Evolutionary conservation across 2,329 filamentous ascomycete genomes (phyloP).

Genomic region (Endoconidiophora polonica): DNA sequence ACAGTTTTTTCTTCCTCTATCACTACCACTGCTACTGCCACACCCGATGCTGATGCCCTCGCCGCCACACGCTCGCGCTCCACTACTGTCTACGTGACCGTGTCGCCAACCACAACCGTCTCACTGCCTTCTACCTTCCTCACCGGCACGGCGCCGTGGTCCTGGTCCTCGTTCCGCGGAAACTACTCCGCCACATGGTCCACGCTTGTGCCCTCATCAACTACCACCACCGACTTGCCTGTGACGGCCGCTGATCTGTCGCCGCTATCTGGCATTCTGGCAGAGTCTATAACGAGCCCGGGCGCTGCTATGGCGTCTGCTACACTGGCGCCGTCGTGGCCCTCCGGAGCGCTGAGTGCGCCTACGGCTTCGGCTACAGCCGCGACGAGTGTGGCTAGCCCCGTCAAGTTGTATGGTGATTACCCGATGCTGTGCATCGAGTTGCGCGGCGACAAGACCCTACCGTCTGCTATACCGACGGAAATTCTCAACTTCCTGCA

Average conservation of each 20-base stretch:
- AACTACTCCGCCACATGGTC: slow-evolving; percentile 8
- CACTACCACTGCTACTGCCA: not conserved
- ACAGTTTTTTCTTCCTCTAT: not conserved
- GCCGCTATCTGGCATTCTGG: not conserved
- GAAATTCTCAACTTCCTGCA: slow-evolving; percentile 9
- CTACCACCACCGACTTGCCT: not conserved
- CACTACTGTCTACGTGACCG: slow-evolving; percentile 3
- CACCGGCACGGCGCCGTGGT: not conserved
- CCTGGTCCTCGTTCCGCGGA: slow-evolving; percentile 1
- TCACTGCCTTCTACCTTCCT: slow-evolving; percentile 1
- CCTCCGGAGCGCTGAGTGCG: not conserved
- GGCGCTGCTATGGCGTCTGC: not conserved
- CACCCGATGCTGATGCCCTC: not conserved
- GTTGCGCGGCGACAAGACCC: not conserved
- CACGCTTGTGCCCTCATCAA: not conserved
- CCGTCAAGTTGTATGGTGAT: slow-evolving; percentile 8
- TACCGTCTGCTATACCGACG: slow-evolving; percentile 2
- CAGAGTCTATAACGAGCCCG: not conserved
- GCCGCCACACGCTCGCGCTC: too few species aligned
- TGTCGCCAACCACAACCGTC: not conserved
- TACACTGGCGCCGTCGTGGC: slow-evolving; percentile 9
- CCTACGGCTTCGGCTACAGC: not conserved
- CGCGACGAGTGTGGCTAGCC: not conserved
- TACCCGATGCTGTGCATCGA: slow-evolving; percentile 11
- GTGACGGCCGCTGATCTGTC: not conserved